Percentiles rank a stretch among this genome's conserved stretches.
These are phyloP conservation scores for Iberis pinnata DNA, from an alignment of 345 rosid species.

Conservation along the genomic window DNA sequence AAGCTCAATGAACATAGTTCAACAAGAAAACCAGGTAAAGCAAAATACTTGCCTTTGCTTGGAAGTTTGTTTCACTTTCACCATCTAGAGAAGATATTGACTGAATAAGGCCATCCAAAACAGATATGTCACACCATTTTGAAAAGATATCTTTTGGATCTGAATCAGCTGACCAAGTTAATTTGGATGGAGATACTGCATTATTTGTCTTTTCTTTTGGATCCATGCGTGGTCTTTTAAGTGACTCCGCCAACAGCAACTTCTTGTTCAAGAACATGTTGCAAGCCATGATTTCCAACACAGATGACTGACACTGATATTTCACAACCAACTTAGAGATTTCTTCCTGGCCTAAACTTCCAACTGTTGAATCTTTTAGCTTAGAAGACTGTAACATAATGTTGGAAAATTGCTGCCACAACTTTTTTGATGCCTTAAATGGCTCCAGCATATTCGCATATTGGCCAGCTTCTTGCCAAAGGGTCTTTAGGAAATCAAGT, in stretches of 20 bases:
- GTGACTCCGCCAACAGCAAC: constrained; percentile 51
- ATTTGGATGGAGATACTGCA: constrained; percentile 28
- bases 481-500: constrained; percentile 65
- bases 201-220: constrained; percentile 30
- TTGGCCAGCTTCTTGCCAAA: constrained; percentile 89
- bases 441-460: constrained; percentile 46
- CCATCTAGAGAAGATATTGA: constrained; percentile 49
- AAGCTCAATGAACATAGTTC: no score
- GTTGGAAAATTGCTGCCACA: constrained; percentile 64
- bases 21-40: no score
- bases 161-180: constrained; percentile 29
- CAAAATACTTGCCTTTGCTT: constrained; percentile 31
- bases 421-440: constrained; percentile 44
- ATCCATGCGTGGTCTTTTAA: constrained; percentile 30
- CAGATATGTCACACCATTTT: constrained; percentile 54
- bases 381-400: constrained; percentile 34
- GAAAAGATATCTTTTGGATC: constrained; percentile 44
- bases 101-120: constrained; percentile 47
- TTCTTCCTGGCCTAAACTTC: constrained; percentile 36
- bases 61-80: constrained; percentile 40
- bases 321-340: constrained; percentile 40
- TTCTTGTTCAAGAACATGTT: constrained; percentile 74
- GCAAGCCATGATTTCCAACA: constrained; percentile 72
- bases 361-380: constrained; percentile 35
- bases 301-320: constrained; percentile 59